Base-by-base conservation (phyloP, 2,329 filamentous ascomycete species). In the Colletotrichum sp. region DNA sequence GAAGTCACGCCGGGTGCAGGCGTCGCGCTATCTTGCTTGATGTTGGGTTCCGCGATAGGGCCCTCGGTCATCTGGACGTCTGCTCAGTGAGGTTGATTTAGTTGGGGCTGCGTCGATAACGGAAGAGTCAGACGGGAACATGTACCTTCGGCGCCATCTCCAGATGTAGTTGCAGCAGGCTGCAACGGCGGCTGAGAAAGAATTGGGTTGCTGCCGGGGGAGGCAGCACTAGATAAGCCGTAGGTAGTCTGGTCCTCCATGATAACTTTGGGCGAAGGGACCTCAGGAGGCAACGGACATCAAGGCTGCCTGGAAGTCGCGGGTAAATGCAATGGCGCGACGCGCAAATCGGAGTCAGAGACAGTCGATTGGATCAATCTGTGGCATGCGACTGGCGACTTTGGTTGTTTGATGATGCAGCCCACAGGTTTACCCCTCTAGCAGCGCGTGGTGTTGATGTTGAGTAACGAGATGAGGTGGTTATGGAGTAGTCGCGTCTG, bases 41-140 rank as follows among this genome's bases (percentile, higher is more conserved):
- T 88, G 43, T 84, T 84, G 64, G 87, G 84, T 55, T 92, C 90
- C 71, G 83, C 80, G 55, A 84, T 80, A 28, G 84, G 80, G 43
- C 84, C 85, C 78, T 92, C 91, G 30, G 87, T 88, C 92, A 94
- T 94, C 77, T 91, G 89, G 59, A 93, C 85, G 86, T 95, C 93
- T 92, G 24, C n/a, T 64, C 36, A 12, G 3, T 24, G 12, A 24
- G 24, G 30, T 34, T 16, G 30, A 15, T 21, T 75, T 59, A 75
- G 73, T 34, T 63, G 69, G 21, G 24, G 21, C 24, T 67, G 57
- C n/a, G n/a, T 28, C 32, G 24, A 34, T 30, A 72, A 69, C 26
- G 63, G 59, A 63, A 34, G 30, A 52, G 26, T 61, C 78, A 80
- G 63, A 74, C 55, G 55, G 68, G 26, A 39, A n/a, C 59, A 65